Evolutionary conservation across 2,329 filamentous ascomycete species (phyloP).

Genomic region (Ascochyta koolunga): DNA sequence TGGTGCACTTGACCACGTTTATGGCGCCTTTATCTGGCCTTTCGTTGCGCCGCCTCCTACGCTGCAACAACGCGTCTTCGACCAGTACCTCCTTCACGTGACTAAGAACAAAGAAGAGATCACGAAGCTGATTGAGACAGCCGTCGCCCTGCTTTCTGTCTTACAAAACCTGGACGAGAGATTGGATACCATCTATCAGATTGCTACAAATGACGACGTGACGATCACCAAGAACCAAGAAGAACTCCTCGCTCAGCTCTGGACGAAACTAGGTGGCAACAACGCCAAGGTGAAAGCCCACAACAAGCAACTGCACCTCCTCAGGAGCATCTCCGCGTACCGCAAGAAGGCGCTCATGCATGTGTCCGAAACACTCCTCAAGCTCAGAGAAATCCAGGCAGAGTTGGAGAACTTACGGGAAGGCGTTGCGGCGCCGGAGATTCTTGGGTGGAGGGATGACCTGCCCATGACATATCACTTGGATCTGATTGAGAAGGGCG

Average conservation of each 20-base stretch:
- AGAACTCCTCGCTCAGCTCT: slow-evolving; percentile 71
- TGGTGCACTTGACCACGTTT: slow-evolving; percentile 50
- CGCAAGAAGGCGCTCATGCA: slow-evolving; percentile 69
- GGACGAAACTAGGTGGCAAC: slow-evolving; percentile 77
- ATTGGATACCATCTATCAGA: slow-evolving; percentile 71
- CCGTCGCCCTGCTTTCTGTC: slow-evolving; percentile 68
- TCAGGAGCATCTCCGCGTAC: slow-evolving; percentile 70
- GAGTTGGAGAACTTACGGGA: slow-evolving; percentile 75
- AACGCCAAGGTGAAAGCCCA: slow-evolving; percentile 64
- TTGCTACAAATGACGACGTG: slow-evolving; percentile 68
- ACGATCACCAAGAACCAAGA: slow-evolving; percentile 65
- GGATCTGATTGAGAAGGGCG: slow-evolving; percentile 73
- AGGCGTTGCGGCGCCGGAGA: slow-evolving; percentile 69
- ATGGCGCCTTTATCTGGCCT: slow-evolving; percentile 60
- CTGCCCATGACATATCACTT: slow-evolving; percentile 76
- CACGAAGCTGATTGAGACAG: slow-evolving; percentile 69
- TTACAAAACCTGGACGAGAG: slow-evolving; percentile 73
- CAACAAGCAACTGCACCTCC: slow-evolving; percentile 66
- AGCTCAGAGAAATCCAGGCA: slow-evolving; percentile 74
- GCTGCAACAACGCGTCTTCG: slow-evolving; percentile 62
- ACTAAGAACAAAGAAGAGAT: slow-evolving; percentile 73
- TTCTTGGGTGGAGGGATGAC: slow-evolving; percentile 58
- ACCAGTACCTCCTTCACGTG: slow-evolving; percentile 78
- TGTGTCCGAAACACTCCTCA: slow-evolving; percentile 72
- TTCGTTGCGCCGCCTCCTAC: slow-evolving; percentile 54